These are phyloP conservation scores for Dissophora ornata DNA, from an alignment of 192 early-diverging fungal genomes.

Conservation along the genomic window DNA sequence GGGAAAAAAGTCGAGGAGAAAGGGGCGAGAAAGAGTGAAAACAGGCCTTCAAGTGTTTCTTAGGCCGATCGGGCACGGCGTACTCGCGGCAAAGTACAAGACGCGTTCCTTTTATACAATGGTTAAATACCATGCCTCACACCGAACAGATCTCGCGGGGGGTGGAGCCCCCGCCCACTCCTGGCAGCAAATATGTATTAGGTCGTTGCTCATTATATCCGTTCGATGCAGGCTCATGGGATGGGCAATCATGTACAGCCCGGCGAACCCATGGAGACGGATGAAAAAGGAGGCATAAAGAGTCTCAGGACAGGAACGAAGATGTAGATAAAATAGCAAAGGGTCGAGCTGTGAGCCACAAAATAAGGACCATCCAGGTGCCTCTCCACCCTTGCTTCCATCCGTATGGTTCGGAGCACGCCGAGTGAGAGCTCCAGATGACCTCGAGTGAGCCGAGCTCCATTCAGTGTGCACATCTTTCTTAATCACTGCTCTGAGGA, in stretches of 20 bases:
- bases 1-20: constrained; percentile 6
- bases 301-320: constrained; percentile 28
- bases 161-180: too few species aligned
- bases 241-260: constrained; percentile 3
- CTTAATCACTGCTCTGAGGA: too few species aligned
- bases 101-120: too few species aligned
- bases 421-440: constrained; percentile 1
- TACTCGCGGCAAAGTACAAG: too few species aligned
- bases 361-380: constrained; percentile 22
- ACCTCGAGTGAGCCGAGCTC: too few species aligned
- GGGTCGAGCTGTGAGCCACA: constrained; percentile 26
- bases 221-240: constrained; percentile 6
- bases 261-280: constrained; percentile 19
- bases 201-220: background rate
- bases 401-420: background rate
- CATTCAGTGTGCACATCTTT: too few species aligned
- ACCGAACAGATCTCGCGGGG: too few species aligned
- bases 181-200: background rate
- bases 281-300: constrained; percentile 50
- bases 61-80: background rate
- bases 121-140: too few species aligned
- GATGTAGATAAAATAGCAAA: constrained; percentile 27
- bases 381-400: constrained; percentile 13
- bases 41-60: background rate
- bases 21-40: background rate